Evolutionary conservation across 768 basidiomycete genomes (phyloP).

Genomic region (Amanita thiersii): DNA sequence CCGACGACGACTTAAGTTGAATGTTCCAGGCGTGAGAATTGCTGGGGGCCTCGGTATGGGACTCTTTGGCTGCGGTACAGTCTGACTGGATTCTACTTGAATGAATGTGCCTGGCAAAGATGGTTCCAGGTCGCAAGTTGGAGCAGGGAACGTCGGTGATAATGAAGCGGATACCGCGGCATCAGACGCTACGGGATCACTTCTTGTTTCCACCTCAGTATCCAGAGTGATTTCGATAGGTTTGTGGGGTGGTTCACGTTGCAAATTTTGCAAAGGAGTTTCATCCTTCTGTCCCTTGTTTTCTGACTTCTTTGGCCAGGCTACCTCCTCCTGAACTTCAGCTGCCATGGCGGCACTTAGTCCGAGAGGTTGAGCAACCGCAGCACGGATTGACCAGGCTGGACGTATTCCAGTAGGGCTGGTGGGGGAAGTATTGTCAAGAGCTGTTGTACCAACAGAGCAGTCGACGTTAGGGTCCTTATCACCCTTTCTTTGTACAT

Average conservation of each 20-base stretch:
- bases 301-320: slow-evolving; percentile 2
- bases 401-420: slow-evolving; percentile 11
- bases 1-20: slow-evolving; percentile 8
- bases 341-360: slow-evolving; percentile 8
- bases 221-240: too few relatives aligned
- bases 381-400: slow-evolving; percentile 34
- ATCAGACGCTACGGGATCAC: not conserved
- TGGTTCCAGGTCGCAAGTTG: not conserved
- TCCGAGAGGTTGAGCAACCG: slow-evolving; percentile 34
- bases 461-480: not conserved
- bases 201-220: not conserved
- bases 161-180: not conserved
- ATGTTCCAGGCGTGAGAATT: not conserved
- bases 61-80: not conserved
- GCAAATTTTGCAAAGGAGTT: not conserved
- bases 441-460: not conserved
- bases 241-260: not conserved
- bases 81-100: not conserved
- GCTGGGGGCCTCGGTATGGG: slow-evolving; percentile 13
- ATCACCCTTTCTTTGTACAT: too few relatives aligned
- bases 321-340: slow-evolving; percentile 8
- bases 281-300: slow-evolving; percentile 1
- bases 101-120: slow-evolving; percentile 7
- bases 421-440: slow-evolving; percentile 2
- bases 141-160: not conserved